Evolutionary conservation across 306 rosid genomes (phyloP), one percentile per base, ranked within the genome.

Genomic region (Phaseolus lunatus): DNA sequence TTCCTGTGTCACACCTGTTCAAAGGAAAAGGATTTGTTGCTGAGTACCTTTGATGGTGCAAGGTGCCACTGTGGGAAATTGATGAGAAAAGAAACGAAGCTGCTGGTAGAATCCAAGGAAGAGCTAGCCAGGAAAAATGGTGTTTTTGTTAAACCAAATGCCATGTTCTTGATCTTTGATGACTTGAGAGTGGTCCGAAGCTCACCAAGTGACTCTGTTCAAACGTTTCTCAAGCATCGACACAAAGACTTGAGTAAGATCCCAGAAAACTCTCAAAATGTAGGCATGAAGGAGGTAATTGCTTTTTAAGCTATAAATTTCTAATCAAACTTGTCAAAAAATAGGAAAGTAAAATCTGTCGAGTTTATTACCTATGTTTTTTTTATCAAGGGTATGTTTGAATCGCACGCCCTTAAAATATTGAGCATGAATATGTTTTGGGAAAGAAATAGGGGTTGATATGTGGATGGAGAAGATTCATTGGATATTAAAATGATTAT

Each of bases 261-360:
- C 10, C 0, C 4, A 13, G 4, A 26, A 13, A 24, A 0, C 0
- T 2, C 65, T 24, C 2, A 0, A 22, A 3, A 56, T 0, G 13
- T 56, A 22, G 62, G 31, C 31, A 10, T 11, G 8, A 11, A 56
- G 7, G 62, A 56, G 62, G 62, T 56, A 23, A 53, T 6, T n/a
- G 12, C 53, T 16, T 50, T 50, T 50, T 9, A 41, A 41, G 14
- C 12, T 9, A 39, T 37, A 39, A 9, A 39, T 39, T 39, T 39
- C 12, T 9, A 2, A 8, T 39, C 9, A 39, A 9, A 39, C 44
- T 39, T 9, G 44, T 39, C 9, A 39, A 39, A 9, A 7, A 35
- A 33, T 33, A 33, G 2, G 3, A 31, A 35, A 6, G 35, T 31
- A 31, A 31, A 31, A 31, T 5, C 35, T 4, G 9, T 0, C 9